Base-by-base conservation (phyloP, 768 basidiomycete species). In the Pulveroboletus frians region DNA sequence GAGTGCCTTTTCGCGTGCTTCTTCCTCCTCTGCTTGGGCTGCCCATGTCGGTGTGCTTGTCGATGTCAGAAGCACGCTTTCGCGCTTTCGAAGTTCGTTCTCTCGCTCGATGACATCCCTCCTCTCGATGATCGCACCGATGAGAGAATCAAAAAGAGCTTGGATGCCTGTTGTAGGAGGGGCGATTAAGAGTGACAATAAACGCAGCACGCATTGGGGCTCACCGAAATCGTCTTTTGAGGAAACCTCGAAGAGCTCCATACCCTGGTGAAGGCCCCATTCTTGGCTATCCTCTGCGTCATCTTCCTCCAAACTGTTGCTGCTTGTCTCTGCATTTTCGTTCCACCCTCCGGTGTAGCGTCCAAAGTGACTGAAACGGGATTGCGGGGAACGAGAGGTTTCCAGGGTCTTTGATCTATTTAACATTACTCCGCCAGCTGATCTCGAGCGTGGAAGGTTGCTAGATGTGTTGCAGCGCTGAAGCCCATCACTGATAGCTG, bases 181-280 rank as follows among this genome's bases (percentile, higher is more conserved):
- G 51, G n/a, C 10, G 29, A 20, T 60, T 29, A 58, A 45, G 35
- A 49, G 39, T 55, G 48, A 48, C 52, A 61, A 52, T 42, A 10
- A 9, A 48, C 2, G 3, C 23, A 43, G 15, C 29, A 44, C 17
- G 23, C 40, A 34, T 35, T 29, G 23, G 17, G 20, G 15, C 59
- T 54, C 53, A 92, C 92, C 92, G 29, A 71, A 61, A 61, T 89
- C 86, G 59, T 93, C 91, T 69, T 93, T 93, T 46, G 93, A 87
- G 38, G 90, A 93, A 17, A 95, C 90, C 64, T 95, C 90, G 55
- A 88, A 90, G 15, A 94, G 76, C 61, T 88, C 86, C 83, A 93
- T 90, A 53, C 83, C 86, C 63, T 85, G 86, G 62, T 76, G 81
- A 34, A 87, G 74, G 5, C 88, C 86, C 85, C 87, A 89, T 62